A percentile compares a stretch with the other conserved stretches of the same genome.
These are phyloP conservation scores for Aspergillus latus DNA, from an alignment of 2,329 filamentous ascomycete species.

Conservation along the genomic window DNA sequence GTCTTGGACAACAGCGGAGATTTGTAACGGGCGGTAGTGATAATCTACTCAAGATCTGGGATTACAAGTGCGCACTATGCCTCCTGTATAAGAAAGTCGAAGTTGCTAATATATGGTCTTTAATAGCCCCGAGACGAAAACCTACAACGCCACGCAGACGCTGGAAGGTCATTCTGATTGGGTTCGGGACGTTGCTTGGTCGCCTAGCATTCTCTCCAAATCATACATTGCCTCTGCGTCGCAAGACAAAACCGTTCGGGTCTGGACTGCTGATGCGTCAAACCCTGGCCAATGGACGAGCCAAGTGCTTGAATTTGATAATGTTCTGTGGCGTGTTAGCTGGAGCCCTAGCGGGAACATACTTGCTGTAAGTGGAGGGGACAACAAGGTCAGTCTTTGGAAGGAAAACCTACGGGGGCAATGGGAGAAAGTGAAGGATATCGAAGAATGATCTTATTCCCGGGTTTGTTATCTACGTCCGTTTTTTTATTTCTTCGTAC, in stretches of 20 bases:
- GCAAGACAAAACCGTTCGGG: slow-evolving; percentile 95
- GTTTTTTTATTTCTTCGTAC: slow-evolving; percentile 13
- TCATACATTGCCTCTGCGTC: slow-evolving; percentile 94
- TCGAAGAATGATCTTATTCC: slow-evolving; percentile 67
- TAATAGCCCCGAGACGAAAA: slow-evolving; percentile 50
- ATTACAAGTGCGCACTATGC: slow-evolving; percentile 59
- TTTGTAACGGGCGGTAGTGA: slow-evolving; percentile 96
- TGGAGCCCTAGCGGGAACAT: slow-evolving; percentile 98
- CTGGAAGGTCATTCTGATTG: slow-evolving; percentile 86
- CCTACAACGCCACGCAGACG: slow-evolving; percentile 54
- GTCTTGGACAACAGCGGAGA: slow-evolving; percentile 66
- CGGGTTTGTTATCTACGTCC: slow-evolving; percentile 11
- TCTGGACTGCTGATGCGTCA: slow-evolving; percentile 80
- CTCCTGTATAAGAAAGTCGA: not conserved
- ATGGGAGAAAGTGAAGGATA: slow-evolving; percentile 96
- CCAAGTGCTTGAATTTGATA: slow-evolving; percentile 84
- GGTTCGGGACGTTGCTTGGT: slow-evolving; percentile 98
- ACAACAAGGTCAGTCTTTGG: slow-evolving; percentile 97
- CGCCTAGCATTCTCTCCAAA: slow-evolving; percentile 89
- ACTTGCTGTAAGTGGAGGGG: slow-evolving; percentile 84
- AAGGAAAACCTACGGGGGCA: slow-evolving; percentile 96
- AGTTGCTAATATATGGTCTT: not conserved
- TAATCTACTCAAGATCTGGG: slow-evolving; percentile 92
- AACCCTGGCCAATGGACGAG: slow-evolving; percentile 74
- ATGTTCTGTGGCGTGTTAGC: slow-evolving; percentile 90